Base-by-base conservation (phyloP, 257 asterid genomes). In the Cynanchum wilfordii region DNA sequence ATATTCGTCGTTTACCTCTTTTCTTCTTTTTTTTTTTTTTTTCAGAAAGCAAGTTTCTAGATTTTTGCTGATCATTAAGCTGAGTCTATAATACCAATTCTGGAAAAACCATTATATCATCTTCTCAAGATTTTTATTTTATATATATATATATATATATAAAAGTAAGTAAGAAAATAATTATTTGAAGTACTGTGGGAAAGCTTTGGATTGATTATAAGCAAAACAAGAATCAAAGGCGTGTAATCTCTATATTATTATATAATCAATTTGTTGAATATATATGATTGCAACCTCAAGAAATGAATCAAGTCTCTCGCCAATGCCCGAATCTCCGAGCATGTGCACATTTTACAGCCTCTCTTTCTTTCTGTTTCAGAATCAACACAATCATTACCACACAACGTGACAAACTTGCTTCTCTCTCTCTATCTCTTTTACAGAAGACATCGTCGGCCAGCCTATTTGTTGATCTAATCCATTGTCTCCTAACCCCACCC, bases 341-440 rank as follows among this genome's bases (percentile, higher is more conserved):
- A 68, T 76, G 82, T 72, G 80, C 75, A 62, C 54, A 45, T 56
- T 65, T 76, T 33, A 55, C 36, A 33, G 38, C 38, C 38, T 33
- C 66, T 7, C n/a, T n/a, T 40, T 25, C 57, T 76, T 54, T 76
- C 73, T 71, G 68, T 49, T 60, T 1, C 63, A 78, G 30, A 72
- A 50, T 80, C 80, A 59, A 7, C 44, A 27, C 73, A 81, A 81
- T 79, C 81, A 76, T 84, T 62, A 64, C 75, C 77, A 50, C 77
- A 45, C 69, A 68, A 78, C 73, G 55, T n/a, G 22, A 72, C 79
- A 73, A 47, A 42, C 71, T 58, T 77, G 68, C 38, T 57, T 56
- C 83, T 44, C 49, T 51, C 54, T 36, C 13, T 42, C 76, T 22
- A 33, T 2, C 29, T 65, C 42, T 19, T 33, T 33, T 7, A 10